Conservation (phyloP, 345 rosid species). For the Euphorbia tirucalli region DNA sequence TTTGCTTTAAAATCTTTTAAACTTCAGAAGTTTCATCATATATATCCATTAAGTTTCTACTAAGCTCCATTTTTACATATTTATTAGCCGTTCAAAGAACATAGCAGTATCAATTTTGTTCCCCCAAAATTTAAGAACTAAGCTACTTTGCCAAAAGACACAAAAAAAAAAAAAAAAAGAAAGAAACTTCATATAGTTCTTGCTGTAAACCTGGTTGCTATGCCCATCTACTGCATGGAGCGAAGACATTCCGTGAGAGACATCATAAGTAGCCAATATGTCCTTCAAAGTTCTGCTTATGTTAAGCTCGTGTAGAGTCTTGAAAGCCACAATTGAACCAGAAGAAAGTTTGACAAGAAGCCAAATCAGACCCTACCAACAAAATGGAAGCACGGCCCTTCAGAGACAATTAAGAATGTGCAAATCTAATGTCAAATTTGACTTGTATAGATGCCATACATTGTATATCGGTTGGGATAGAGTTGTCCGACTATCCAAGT, state of each 20-base stretch:
- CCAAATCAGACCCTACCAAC: slow-evolving; percentile 78
- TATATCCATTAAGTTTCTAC: not conserved
- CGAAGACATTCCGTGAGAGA: slow-evolving; percentile 68
- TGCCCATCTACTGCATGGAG: slow-evolving; percentile 55
- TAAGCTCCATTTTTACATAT: not conserved
- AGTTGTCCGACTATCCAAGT: slow-evolving; percentile 69
- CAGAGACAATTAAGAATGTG: slow-evolving; percentile 8
- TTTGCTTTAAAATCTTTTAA: not conserved
- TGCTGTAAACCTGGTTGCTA: slow-evolving; percentile 66
- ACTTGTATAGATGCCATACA: slow-evolving; percentile 43
- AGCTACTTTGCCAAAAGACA: not conserved
- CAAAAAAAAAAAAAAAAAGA: not conserved
- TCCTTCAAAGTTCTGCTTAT: slow-evolving; percentile 74
- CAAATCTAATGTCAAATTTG: not conserved
- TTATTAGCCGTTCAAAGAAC: not conserved
- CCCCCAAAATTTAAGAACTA: not conserved
- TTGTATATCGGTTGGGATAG: slow-evolving; percentile 70
- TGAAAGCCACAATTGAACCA: slow-evolving; percentile 74
- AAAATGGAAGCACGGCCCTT: slow-evolving; percentile 25
- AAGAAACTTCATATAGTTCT: not conserved
- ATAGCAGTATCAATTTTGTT: not conserved
- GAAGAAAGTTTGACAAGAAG: slow-evolving; percentile 72
- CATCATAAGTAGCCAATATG: slow-evolving; percentile 60
- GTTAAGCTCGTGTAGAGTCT: slow-evolving; percentile 68
- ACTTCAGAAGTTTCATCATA: not conserved